Base-by-base conservation (phyloP, 139 green algal genomes). In the Chlorella sp. region DNA sequence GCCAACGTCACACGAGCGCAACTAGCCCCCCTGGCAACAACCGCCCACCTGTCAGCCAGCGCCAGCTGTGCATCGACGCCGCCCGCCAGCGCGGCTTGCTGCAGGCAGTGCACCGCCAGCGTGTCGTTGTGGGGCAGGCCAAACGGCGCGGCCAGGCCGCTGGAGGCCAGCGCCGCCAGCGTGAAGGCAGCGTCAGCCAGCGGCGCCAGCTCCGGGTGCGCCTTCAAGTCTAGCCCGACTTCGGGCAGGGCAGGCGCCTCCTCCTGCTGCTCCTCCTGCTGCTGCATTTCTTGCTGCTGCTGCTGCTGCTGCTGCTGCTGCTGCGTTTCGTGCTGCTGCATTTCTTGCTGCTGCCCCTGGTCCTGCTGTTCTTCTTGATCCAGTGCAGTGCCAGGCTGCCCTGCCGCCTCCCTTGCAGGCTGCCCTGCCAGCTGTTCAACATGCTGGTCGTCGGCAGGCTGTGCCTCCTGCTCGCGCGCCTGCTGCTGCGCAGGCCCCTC, bases 151-250 rank as follows among this genome's bases (percentile, higher is more conserved):
- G 69, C 81, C 28, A 81, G 24, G 38, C 81, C 81, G 0, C 54
- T 75, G 56, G 68, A 60, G 28, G 64, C 40, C 11, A 86, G 81
- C 7, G 70, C 38, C 9, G 81, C 81, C 41, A 81, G 70, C 3
- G 72, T 74, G 72, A 81, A 80, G 56, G 68, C 72, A 54, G 68
- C 81, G 9, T 81, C 56, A 1, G 68, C 26, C 19, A 81, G 72
- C 24, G 81, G 72, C 40, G 19, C 17, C 54, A 86, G 81, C 81
- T 86, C 81, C 6, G 81, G 81, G 70, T 81, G 81, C 30, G 20
- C 16, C 13, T 28, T 7, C 2, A 36, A 0, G 24, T 84, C 65
- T 14, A 74, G 60, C 24, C 13, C 24, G 26, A 58, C 26, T 26
- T n/a, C 30, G 19, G 24, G 28, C 65, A 73, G 19, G 65, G 65